Percentiles rank a stretch among this genome's conserved stretches.
Conservation (phyloP, 176 grass and related monocot species). For the Oryza officinalis region DNA sequence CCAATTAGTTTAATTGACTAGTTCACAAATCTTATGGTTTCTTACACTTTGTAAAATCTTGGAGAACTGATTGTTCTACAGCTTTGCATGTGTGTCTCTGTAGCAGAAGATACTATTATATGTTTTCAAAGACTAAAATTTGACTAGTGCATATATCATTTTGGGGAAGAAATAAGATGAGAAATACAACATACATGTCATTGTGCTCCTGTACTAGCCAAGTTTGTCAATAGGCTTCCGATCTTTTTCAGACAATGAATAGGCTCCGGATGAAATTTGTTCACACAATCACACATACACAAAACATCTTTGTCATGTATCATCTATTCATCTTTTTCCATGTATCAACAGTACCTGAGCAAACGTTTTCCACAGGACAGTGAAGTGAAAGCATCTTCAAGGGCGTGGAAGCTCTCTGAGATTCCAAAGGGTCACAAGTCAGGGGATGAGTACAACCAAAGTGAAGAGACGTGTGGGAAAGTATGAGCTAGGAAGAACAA, state of each 20-base stretch:
- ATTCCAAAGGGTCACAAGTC: conserved; percentile 1
- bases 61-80: not conserved
- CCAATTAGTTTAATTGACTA: not conserved
- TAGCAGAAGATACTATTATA: not conserved
- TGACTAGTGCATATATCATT: not conserved
- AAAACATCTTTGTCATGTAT: not conserved
- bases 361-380: conserved; percentile 34
- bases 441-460: conserved; percentile 69
- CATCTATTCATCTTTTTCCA: not conserved
- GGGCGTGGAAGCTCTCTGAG: not conserved
- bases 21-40: not conserved
- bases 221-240: not conserved
- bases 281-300: not conserved
- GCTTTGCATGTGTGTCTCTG: not conserved
- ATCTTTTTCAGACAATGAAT: no score
- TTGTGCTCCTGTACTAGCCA: not conserved
- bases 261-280: not conserved
- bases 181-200: not conserved
- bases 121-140: not conserved
- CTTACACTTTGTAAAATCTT: not conserved
- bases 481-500: conserved; percentile 92
- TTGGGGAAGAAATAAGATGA: not conserved
- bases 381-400: not conserved
- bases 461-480: conserved; percentile 96
- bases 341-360: not conserved